Percentiles rank a stretch among this genome's conserved stretches.
Conservation (phyloP, 2,329 filamentous ascomycete species). For the Leptographium lundbergii region DNA sequence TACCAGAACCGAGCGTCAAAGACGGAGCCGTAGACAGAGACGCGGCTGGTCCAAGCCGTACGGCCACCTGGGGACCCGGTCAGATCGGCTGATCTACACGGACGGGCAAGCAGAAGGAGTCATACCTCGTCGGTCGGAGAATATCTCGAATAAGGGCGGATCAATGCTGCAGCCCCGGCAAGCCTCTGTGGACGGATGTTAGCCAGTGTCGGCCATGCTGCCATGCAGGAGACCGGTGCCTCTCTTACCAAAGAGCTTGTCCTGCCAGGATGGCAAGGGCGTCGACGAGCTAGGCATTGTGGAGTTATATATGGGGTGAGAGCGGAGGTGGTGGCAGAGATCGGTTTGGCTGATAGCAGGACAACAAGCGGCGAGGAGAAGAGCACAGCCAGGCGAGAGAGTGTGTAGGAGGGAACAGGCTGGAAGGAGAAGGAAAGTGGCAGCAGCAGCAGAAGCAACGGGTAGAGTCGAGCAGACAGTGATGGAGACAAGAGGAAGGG, state of each 20-base stretch:
- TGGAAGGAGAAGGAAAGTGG: background rate
- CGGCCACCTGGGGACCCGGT: constrained; percentile 51
- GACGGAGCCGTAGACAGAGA: constrained; percentile 53
- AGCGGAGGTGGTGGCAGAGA: background rate
- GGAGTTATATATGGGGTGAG: background rate
- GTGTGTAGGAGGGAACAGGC: background rate
- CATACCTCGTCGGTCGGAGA: constrained; percentile 22
- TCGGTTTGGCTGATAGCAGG: background rate
- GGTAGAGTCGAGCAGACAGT: background rate
- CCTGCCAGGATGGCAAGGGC: constrained; percentile 18
- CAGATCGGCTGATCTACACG: background rate
- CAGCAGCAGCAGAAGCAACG: background rate
- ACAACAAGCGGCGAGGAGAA: background rate
- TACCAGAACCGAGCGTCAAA: constrained; percentile 80
- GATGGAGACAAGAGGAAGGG: background rate
- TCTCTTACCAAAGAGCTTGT: constrained; percentile 20
- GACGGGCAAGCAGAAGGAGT: background rate
- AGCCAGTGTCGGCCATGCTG: background rate
- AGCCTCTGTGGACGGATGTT: constrained; percentile 14
- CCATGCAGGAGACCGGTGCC: background rate
- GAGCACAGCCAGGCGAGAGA: background rate
- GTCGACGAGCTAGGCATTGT: constrained; percentile 7
- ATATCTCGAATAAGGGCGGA: constrained; percentile 19
- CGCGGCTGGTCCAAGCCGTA: constrained; percentile 79
- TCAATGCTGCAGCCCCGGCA: constrained; percentile 19